These are phyloP conservation scores for Mortierella sp. DNA, from an alignment of 371 early-diverging fungal species.

Conservation along the genomic window DNA sequence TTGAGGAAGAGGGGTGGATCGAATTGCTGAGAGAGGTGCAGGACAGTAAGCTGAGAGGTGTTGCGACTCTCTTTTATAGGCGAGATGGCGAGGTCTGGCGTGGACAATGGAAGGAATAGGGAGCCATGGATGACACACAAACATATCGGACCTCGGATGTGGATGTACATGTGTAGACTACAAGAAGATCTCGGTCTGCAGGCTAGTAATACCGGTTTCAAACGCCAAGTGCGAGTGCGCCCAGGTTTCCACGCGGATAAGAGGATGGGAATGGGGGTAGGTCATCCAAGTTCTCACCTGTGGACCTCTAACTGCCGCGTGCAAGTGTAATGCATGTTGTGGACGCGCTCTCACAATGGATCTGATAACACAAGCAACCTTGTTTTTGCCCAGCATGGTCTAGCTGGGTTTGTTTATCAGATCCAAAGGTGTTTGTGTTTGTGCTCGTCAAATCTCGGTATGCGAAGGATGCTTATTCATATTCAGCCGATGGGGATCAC, in stretches of 20 bases:
- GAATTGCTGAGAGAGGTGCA: not conserved
- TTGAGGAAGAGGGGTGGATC: not conserved
- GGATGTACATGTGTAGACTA: too few species aligned
- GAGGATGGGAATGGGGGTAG: too few species aligned
- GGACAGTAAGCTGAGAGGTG: not conserved
- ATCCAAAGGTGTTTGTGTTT: slow-evolving; percentile 2
- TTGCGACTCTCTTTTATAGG: not conserved
- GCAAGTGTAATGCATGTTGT: too few species aligned
- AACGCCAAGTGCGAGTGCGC: too few species aligned
- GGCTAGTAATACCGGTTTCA: too few species aligned
- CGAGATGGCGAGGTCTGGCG: not conserved
- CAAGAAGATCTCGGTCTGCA: too few species aligned
- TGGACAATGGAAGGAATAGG: not conserved
- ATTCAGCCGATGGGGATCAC: not conserved
- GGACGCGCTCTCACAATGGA: not conserved
- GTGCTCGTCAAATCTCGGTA: not conserved
- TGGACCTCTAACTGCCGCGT: too few species aligned
- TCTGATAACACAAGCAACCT: slow-evolving; percentile 16
- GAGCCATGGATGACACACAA: too few species aligned
- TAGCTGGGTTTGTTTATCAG: slow-evolving; percentile 18
- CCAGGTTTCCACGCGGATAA: too few species aligned
- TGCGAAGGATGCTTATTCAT: not conserved
- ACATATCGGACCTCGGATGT: too few species aligned
- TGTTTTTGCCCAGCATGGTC: not conserved
- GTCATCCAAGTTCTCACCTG: too few species aligned